Conservation (phyloP, 805 yeast genomes). For the Metschnikowia aberdeeniae region DNA sequence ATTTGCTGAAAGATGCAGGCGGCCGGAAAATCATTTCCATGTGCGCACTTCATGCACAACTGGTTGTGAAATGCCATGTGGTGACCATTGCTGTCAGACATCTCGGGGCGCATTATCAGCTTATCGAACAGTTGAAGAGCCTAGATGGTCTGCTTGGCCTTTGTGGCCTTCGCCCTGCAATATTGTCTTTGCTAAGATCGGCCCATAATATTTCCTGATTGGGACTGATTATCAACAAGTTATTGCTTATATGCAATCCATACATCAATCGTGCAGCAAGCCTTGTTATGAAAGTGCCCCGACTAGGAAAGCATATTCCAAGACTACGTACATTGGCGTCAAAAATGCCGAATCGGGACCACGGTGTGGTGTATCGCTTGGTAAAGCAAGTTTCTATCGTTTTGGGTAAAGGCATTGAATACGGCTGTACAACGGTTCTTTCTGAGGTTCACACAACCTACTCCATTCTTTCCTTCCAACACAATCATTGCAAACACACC, state of each 20-base stretch:
- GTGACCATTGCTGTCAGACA: too few species aligned
- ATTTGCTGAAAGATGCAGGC: too few species aligned
- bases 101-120: too few species aligned
- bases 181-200: too few species aligned
- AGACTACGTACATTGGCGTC: slow-evolving; percentile 1
- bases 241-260: not conserved
- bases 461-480: not conserved
- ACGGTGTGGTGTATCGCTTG: not conserved
- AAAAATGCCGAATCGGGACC: slow-evolving; percentile 4
- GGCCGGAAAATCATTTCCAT: too few species aligned
- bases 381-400: not conserved
- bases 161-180: too few species aligned
- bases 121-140: too few species aligned
- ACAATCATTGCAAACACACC: not conserved
- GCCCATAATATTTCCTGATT: too few species aligned
- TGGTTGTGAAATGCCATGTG: too few species aligned
- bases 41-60: too few species aligned
- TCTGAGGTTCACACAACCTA: not conserved
- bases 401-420: not conserved
- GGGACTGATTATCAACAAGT: too few species aligned
- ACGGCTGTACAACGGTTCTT: not conserved
- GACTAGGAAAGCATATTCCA: not conserved
- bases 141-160: too few species aligned
- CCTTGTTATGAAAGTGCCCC: not conserved
- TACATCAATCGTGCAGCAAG: not conserved